Evolutionary conservation across 306 rosid species (phyloP).

Genomic region (Cicer judaicum): DNA sequence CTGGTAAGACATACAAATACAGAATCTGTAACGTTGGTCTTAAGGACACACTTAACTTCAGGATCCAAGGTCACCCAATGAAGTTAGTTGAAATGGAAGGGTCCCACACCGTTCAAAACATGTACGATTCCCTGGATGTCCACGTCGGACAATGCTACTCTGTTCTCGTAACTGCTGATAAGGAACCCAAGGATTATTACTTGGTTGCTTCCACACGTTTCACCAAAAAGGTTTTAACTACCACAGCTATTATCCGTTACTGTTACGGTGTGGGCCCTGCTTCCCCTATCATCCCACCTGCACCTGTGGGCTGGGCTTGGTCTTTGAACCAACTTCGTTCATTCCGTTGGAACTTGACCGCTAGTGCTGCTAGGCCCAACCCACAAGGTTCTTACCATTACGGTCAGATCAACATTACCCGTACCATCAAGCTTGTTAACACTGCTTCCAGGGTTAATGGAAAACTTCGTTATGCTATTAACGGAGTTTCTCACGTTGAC

Average conservation of each 20-base stretch:
- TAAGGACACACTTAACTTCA: slow-evolving; percentile 70
- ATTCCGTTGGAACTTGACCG: slow-evolving; percentile 86
- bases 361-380: slow-evolving; percentile 92
- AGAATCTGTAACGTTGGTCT: slow-evolving; percentile 79
- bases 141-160: slow-evolving; percentile 80
- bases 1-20: slow-evolving; percentile 73
- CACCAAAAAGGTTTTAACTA: slow-evolving; percentile 48
- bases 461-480: slow-evolving; percentile 71
- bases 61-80: slow-evolving; percentile 74
- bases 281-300: slow-evolving; percentile 50
- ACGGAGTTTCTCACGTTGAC: slow-evolving; percentile 74
- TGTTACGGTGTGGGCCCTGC: slow-evolving; percentile 50
- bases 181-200: slow-evolving; percentile 65
- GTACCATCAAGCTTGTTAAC: slow-evolving; percentile 75
- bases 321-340: slow-evolving; percentile 87
- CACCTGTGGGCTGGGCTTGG: slow-evolving; percentile 82
- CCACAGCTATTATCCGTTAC: slow-evolving; percentile 58
- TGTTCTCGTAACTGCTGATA: slow-evolving; percentile 69
- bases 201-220: slow-evolving; percentile 79
- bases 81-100: slow-evolving; percentile 87
- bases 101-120: slow-evolving; percentile 73
- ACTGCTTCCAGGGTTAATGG: slow-evolving; percentile 43
- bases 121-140: slow-evolving; percentile 72
- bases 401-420: slow-evolving; percentile 73
- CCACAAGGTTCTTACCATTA: slow-evolving; percentile 94